Conservation (phyloP, 805 yeast species). For the Yarrowia sp. region DNA sequence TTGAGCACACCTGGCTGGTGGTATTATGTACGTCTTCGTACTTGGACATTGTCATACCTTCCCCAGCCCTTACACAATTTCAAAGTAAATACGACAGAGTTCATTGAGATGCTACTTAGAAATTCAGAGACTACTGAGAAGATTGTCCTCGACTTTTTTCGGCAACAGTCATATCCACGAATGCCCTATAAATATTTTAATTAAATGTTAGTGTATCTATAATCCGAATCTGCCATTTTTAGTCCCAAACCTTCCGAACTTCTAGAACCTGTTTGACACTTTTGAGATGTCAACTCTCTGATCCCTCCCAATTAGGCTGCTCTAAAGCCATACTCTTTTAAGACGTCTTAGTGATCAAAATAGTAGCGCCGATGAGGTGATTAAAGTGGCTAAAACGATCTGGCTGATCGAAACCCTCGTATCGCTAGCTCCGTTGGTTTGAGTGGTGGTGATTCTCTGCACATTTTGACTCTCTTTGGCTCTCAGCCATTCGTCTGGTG, state of each 20-base stretch:
- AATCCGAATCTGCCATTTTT: neutral
- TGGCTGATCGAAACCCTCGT: neutral
- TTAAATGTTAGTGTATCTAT: neutral
- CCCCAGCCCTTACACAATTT: too few relatives aligned
- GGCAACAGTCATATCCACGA: too few relatives aligned
- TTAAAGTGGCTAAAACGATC: neutral
- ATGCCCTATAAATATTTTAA: neutral
- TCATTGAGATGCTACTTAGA: too few relatives aligned
- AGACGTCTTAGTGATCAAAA: neutral
- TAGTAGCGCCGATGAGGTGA: neutral
- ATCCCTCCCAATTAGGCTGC: too few relatives aligned
- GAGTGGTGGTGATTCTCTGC: neutral
- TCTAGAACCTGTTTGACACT: neutral
- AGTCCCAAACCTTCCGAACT: neutral
- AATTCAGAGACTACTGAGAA: too few relatives aligned
- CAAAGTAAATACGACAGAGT: too few relatives aligned
- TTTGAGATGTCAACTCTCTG: neutral
- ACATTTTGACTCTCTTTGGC: constrained; percentile 8
- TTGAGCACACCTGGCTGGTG: too few relatives aligned
- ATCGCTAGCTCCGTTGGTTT: neutral
- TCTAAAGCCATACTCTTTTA: neutral
- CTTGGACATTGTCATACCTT: too few relatives aligned
- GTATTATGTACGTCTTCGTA: too few relatives aligned
- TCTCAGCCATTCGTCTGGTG: constrained; percentile 2
- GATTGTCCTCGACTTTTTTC: too few relatives aligned